These are phyloP conservation scores for Diphasiastrum complanatum DNA, from an alignment of 83 land plant genomes.

Conservation along the genomic window DNA sequence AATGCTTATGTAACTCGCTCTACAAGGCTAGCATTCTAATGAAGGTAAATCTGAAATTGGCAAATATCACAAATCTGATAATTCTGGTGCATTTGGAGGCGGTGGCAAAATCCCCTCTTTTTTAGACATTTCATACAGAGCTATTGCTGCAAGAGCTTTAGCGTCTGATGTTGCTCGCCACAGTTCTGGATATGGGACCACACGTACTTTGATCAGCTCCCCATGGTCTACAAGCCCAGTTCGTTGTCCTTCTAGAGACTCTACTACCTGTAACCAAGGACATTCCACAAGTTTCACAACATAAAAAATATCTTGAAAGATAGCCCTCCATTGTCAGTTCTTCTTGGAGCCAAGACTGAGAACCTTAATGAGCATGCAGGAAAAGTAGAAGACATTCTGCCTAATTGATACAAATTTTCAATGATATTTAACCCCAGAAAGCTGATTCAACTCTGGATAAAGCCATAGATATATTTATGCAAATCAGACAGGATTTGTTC, in stretches of 20 bases:
- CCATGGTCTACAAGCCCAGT: conserved; percentile 79
- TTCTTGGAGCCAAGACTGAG: neutral
- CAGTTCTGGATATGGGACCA: conserved; percentile 66
- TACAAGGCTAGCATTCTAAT: no score
- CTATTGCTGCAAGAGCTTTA: conserved; percentile 63
- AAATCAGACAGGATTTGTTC: no score
- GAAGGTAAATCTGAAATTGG: no score
- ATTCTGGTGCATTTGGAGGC: conserved; percentile 23
- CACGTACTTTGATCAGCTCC: conserved; percentile 78
- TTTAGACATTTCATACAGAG: conserved; percentile 82
- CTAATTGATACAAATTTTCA: no score
- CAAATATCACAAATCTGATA: conserved; percentile 13
- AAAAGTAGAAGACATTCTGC: no score
- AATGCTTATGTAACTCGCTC: no score
- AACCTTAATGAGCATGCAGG: neutral
- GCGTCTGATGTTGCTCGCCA: conserved; percentile 84
- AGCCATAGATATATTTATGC: no score
- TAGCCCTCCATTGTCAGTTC: conserved; percentile 1
- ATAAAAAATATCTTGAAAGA: neutral
- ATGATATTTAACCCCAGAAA: no score
- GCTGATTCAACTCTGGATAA: no score
- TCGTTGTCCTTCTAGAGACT: conserved; percentile 64
- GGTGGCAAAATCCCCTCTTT: conserved; percentile 53
- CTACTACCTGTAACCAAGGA: conserved; percentile 32
- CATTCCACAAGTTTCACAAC: neutral